Evolutionary conservation across 2,329 filamentous ascomycete species (phyloP), one percentile per base, ranked within the genome.

Genomic region (Pseudopithomyces chartarum): DNA sequence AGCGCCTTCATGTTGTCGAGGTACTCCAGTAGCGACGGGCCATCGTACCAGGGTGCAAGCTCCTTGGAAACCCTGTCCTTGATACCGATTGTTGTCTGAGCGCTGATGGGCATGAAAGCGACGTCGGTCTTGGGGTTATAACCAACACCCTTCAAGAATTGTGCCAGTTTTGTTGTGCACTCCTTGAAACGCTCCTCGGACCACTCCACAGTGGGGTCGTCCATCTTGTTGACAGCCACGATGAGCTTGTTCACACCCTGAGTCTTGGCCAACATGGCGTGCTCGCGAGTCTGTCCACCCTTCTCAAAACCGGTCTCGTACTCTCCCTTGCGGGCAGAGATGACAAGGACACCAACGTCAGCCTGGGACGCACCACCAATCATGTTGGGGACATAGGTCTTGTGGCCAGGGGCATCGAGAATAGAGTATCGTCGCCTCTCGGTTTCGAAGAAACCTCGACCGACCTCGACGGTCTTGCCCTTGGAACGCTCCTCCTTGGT

Each of bases 271-370:
- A 99, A 84, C 83, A 99, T 92, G 55, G 96, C 95, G 79, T 98
- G 94, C 85, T 99, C 95, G 74, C 95, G 87, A 52, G 95, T 99
- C 78, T 99, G 95, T 36, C 95, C 94, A 61, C 95, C 95, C 82
- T 90, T 90, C 70, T 99, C 95, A 76, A 99, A 99, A 48, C 95
- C 95, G 33, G 95, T 98, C 80, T 99, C 95, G 78, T 98, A 99
- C 80, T 99, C 95, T 73, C 95, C 95, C 83, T 97, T 98, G 72
- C 95, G 90, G 40, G 95, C 92, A 50, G 91, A 96, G 71, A 98
- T 97, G 74, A 99, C 95, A 45, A 99, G 84, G 67, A 97, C 91
- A 75, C 95, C 95, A 32, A 99, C 71, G 52, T 76, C 74, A 29
- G 74, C 74, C 47, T 76, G 74, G 12, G 73, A 93, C 32, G 92